Evolutionary conservation across 2,329 filamentous ascomycete species (phyloP), one percentile per base, ranked within the genome.

Genomic region (Coniochaeta ligniaria): DNA sequence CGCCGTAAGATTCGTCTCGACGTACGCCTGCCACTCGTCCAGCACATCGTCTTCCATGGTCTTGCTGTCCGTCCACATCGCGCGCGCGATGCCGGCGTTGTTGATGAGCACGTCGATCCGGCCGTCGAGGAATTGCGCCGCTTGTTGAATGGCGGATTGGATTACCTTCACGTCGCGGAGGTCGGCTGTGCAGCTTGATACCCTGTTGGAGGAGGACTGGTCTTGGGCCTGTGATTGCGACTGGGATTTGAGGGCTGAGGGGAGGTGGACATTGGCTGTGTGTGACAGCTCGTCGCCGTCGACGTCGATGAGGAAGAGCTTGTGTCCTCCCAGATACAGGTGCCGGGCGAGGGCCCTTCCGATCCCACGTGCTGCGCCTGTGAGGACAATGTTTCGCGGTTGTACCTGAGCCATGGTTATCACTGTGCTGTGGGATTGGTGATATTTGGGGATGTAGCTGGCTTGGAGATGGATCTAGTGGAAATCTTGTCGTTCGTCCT

Each of bases 1-100:
- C 4, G 71, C 75, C 2, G 75, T 80, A 12, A 80, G 72, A 60
- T 80, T 80, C 31, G 75, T 79, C 57, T 79, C 77, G 11, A 80
- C 71, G 59, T 73, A 73, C 17, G 76, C 78, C 62, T 72, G 69
- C 78, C 78, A 81, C 61, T 80, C 69, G 1, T 72, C 71, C n/a
- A 77, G 64, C 0, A 76, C 76, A 5, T 69, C 70, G 63, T 79
- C 75, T 58, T 74, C 75, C 76, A 80, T 79, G 7, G 76, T 78
- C 66, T 75, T 75, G 54, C 16, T 28, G 60, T 78, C 74, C 60
- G 69, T 75, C 75, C 77, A 80, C 43, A 75, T 61, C 3, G 73
- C 70, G 12, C 65, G 58, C 2, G 70, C 70, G 47, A 73, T 74
- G 22, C 72, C 74, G 56, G 71, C 74, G 56, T 74, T 74, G 66